Base-by-base conservation (phyloP, 805 yeast genomes). In the Barnettozyma sucrosica region DNA sequence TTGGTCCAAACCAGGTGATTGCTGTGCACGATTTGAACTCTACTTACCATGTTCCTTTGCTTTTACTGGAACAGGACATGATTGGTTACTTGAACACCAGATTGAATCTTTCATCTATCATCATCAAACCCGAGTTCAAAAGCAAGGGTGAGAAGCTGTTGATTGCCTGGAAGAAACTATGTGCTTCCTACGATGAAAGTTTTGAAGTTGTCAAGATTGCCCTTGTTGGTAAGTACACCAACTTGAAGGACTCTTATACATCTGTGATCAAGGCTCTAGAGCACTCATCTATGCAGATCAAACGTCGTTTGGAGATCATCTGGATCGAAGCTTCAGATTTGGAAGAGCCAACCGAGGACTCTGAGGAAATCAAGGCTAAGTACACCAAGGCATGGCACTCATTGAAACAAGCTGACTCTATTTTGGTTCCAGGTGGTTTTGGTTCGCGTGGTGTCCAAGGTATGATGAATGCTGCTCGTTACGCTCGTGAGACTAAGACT, bases 361-460 rank as follows among this genome's bases (percentile, higher is more conserved):
- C 71, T 25, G 40, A 82, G 59, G 86, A 89, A 69, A 80, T 82
- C 47, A 85, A 89, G 69, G 80, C 83, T 48, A 79, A 80, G 59
- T 90, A 85, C 74, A 96, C 92, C 68, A 84, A 85, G 67, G 96
- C 98, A 45, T 93, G 99, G 99, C 92, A 89, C 61, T 72, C 76
- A 57, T 82, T 93, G 55, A 87, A 96, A 66, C 81, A 85, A 60
- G 96, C 98, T 23, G 96, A 93, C 67, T 98, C 99, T 68, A 85
- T 93, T 54, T 77, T 93, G 50, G 97, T 93, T 49, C 99, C 99
- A 36, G 99, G 99, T 64, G 99, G 99, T 1, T 93, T 93, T 63
- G 99, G 99, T 50, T 70, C 80, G 43, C 84, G 99, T 68, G 99
- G 99, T 70, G 88, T 89, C 50, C 98, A 93, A 71, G 99, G 99